phyloP scores from a whole-genome alignment of 371 early-diverging fungal species.

The Blyttiomyces sp. region DNA sequence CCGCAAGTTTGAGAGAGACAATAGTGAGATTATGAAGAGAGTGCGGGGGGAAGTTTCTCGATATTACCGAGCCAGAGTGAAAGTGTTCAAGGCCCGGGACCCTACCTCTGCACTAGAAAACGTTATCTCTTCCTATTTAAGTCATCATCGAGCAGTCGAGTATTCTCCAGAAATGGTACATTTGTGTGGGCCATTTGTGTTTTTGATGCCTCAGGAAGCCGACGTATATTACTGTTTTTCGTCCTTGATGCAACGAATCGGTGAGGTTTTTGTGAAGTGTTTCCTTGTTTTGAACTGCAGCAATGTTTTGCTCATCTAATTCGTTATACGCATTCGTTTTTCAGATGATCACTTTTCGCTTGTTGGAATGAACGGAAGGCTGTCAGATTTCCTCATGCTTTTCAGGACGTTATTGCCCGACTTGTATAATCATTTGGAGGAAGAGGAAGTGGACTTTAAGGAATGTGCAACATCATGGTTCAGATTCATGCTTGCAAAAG shows the following conservation, averaged over 20 bases:
- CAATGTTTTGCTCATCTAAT: not conserved
- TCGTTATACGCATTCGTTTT: not conserved
- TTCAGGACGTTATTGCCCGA: constrained; percentile 75
- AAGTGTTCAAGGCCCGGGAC: constrained; percentile 19
- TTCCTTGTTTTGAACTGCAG: no score
- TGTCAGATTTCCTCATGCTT: constrained; percentile 78
- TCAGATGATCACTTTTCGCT: constrained; percentile 60
- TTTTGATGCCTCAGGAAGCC: constrained; percentile 61
- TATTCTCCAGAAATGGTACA: constrained; percentile 74
- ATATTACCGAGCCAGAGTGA: constrained; percentile 56
- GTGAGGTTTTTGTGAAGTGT: constrained; percentile 3
- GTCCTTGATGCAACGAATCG: constrained; percentile 7
- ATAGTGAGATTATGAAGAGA: constrained; percentile 72
- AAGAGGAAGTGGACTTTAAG: constrained; percentile 88
- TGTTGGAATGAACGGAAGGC: constrained; percentile 57
- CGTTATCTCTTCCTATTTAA: constrained; percentile 78
- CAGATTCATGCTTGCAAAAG: constrained; percentile 70
- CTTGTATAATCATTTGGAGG: constrained; percentile 85
- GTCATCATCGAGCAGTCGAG: constrained; percentile 70
- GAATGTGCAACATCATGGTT: constrained; percentile 92
- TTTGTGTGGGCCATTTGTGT: constrained; percentile 82
- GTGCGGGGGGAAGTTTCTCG: constrained; percentile 84
- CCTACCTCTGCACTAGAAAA: constrained; percentile 57
- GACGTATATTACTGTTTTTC: constrained; percentile 72
- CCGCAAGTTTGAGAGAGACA: constrained; percentile 53